Conservation (phyloP, 768 basidiomycete genomes). For the Calocera viscosa region DNA sequence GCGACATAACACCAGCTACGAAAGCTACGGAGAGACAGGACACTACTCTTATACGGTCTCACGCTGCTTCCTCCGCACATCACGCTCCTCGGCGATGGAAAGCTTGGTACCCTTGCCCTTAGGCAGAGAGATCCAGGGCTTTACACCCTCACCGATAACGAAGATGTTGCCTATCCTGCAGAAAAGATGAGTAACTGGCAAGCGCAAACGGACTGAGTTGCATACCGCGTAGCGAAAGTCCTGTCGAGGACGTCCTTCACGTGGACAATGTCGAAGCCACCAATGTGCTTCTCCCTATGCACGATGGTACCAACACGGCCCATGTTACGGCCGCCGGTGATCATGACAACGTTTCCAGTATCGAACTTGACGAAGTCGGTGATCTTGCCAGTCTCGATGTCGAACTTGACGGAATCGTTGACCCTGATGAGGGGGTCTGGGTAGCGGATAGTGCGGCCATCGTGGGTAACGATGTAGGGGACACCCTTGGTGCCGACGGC, state of each 20-base stretch:
- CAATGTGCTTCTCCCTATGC: slow-evolving; percentile 92
- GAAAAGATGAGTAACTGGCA: not conserved
- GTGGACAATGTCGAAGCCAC: slow-evolving; percentile 98
- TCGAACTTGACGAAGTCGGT: slow-evolving; percentile 86
- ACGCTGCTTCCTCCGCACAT: slow-evolving; percentile 65
- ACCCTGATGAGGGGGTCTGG: slow-evolving; percentile 90
- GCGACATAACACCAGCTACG: slow-evolving; percentile 2
- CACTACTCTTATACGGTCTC: slow-evolving; percentile 5
- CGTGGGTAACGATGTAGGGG: slow-evolving; percentile 95
- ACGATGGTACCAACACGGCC: slow-evolving; percentile 93
- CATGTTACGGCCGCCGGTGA: slow-evolving; percentile 99
- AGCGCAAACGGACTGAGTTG: not conserved
- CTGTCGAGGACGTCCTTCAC: slow-evolving; percentile 91
- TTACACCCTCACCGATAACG: slow-evolving; percentile 88
- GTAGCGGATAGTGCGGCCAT: slow-evolving; percentile 98
- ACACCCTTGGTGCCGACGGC: slow-evolving; percentile 89
- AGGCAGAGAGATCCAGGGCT: slow-evolving; percentile 94
- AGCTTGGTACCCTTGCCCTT: slow-evolving; percentile 97
- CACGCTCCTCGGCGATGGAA: slow-evolving; percentile 92
- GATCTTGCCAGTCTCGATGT: slow-evolving; percentile 90
- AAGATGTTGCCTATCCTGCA: slow-evolving; percentile 90
- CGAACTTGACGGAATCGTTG: slow-evolving; percentile 97
- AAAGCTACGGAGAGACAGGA: not conserved
- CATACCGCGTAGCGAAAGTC: slow-evolving; percentile 91
- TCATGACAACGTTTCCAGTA: slow-evolving; percentile 90